Conservation (phyloP, 179 eudicot genomes). For the Actinidia chinensis region DNA sequence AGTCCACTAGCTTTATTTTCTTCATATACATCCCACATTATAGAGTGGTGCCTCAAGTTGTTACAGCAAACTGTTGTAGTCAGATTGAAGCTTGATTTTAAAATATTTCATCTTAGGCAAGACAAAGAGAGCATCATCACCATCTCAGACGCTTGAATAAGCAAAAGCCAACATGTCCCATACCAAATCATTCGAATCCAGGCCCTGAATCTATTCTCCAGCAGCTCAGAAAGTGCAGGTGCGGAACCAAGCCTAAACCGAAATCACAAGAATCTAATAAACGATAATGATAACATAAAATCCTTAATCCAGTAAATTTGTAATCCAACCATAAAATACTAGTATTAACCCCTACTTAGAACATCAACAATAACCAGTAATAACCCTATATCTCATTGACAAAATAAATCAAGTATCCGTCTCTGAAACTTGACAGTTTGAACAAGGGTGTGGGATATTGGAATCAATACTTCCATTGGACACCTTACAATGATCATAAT, state of each 20-base stretch:
- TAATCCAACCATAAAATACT: neutral
- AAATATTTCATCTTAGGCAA: slow-evolving; percentile 74
- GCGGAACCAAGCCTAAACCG: slow-evolving; percentile 63
- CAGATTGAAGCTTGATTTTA: slow-evolving; percentile 54
- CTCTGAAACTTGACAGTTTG: too few relatives aligned
- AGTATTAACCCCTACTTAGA: neutral
- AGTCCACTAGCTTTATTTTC: slow-evolving; percentile 44
- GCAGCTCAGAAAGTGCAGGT: slow-evolving; percentile 57
- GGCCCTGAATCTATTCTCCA: slow-evolving; percentile 45
- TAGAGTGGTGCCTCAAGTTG: slow-evolving; percentile 56
- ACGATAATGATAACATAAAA: slow-evolving; percentile 25
- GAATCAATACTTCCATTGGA: too few relatives aligned
- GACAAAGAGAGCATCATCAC: slow-evolving; percentile 64
- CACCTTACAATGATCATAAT: too few relatives aligned
- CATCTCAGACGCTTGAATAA: slow-evolving; percentile 66
- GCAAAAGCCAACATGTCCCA: slow-evolving; percentile 83
- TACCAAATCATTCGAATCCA: slow-evolving; percentile 49
- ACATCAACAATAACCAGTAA: neutral
- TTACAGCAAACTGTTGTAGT: slow-evolving; percentile 78
- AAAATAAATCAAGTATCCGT: too few relatives aligned
- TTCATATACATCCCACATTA: slow-evolving; percentile 54
- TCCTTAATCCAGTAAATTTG: neutral
- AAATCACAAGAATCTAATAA: slow-evolving; percentile 36
- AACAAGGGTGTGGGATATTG: too few relatives aligned
- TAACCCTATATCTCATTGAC: too few relatives aligned